Conservation (phyloP, 306 rosid genomes). For the Dalbergia cultrata region DNA sequence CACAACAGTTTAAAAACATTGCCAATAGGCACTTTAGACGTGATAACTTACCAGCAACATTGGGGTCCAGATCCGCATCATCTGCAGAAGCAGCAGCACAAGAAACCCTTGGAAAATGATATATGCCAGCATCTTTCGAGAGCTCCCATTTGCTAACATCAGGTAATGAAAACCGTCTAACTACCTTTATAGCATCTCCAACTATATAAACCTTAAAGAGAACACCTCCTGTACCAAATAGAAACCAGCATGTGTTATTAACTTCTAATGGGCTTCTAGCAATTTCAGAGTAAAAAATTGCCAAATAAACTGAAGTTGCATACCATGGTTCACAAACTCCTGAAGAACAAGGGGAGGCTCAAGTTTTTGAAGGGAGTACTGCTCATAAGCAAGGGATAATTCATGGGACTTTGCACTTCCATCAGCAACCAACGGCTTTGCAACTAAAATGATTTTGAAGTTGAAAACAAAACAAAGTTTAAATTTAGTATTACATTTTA, state of each 20-base stretch:
- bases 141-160: conserved; percentile 81
- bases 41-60: conserved; percentile 72
- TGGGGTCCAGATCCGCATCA: conserved; percentile 92
- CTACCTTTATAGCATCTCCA: conserved; percentile 94
- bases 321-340: conserved; percentile 95
- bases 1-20: background rate
- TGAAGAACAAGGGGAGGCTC: conserved; percentile 95
- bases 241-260: conserved; percentile 31
- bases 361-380: conserved; percentile 79
- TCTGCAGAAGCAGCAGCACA: conserved; percentile 98
- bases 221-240: conserved; percentile 76
- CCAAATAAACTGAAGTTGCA: conserved; percentile 35
- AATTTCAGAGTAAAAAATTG: conserved; percentile 24
- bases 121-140: conserved; percentile 73
- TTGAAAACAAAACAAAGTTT: conserved; percentile 22
- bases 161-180: conserved; percentile 92
- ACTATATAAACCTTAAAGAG: conserved; percentile 91
- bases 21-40: conserved; percentile 8
- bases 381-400: conserved; percentile 87
- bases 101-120: conserved; percentile 88
- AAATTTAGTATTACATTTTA: conserved; percentile 22
- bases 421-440: conserved; percentile 93
- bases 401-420: conserved; percentile 92
- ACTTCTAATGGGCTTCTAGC: conserved; percentile 5
- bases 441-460: conserved; percentile 66